phyloP scores from a whole-genome alignment of 768 basidiomycete genomes.

The Trametes gibbosa region DNA sequence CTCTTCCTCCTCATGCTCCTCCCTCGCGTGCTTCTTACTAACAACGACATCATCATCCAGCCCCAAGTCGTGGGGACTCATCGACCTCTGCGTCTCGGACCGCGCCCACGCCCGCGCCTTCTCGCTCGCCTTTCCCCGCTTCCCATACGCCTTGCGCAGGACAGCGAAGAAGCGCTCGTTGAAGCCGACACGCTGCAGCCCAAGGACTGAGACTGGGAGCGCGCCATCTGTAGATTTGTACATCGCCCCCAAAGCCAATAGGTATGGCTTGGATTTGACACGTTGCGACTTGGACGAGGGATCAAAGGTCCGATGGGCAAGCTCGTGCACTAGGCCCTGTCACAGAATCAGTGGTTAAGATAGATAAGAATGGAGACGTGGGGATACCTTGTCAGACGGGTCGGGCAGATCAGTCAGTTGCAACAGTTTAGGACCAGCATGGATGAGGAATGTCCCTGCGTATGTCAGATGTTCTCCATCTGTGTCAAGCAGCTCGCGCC shows the following conservation, averaged over 20 bases:
- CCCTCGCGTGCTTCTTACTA: neutral
- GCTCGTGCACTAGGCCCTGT: neutral
- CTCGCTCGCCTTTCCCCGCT: slow-evolving; percentile 1
- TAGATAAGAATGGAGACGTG: too few species aligned
- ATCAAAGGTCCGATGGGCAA: slow-evolving; percentile 1
- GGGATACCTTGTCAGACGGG: neutral
- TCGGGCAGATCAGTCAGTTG: neutral
- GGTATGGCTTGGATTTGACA: slow-evolving; percentile 4
- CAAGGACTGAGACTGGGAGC: slow-evolving; percentile 1
- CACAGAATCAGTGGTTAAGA: neutral
- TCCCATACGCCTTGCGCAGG: slow-evolving; percentile 1
- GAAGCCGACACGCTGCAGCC: slow-evolving; percentile 17
- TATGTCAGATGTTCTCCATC: slow-evolving; percentile 5
- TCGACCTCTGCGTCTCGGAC: neutral
- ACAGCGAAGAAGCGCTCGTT: slow-evolving; percentile 7
- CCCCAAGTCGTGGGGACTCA: neutral
- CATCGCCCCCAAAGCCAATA: neutral
- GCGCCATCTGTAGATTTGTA: neutral
- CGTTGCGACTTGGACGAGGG: neutral
- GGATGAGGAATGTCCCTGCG: slow-evolving; percentile 16
- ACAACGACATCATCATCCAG: too few species aligned
- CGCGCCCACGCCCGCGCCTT: neutral
- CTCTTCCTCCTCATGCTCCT: neutral
- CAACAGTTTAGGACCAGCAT: neutral
- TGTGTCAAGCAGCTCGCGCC: slow-evolving; percentile 11